Evolutionary conservation across 2,329 filamentous ascomycete species (phyloP).

Genomic region (Claviceps pazoutovae): DNA sequence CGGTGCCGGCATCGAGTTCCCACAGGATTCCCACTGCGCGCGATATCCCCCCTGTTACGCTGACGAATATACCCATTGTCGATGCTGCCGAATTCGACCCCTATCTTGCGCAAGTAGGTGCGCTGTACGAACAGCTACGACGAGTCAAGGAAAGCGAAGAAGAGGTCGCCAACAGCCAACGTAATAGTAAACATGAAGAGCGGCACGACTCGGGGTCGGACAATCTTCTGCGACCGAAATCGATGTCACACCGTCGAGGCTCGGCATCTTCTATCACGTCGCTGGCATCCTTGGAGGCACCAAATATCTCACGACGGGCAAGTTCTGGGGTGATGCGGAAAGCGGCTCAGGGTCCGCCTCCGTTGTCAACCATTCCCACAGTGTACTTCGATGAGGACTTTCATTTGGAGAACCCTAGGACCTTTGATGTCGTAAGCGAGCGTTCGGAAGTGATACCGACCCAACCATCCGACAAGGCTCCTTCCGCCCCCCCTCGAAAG

Average conservation of each 20-base stretch:
- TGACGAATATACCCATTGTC: slow-evolving; percentile 77
- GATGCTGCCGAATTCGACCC: slow-evolving; percentile 67
- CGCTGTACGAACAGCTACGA: slow-evolving; percentile 78
- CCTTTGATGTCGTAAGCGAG: slow-evolving; percentile 93
- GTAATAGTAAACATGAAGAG: slow-evolving; percentile 29
- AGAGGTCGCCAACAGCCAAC: slow-evolving; percentile 34
- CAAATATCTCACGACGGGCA: slow-evolving; percentile 28
- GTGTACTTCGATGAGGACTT: slow-evolving; percentile 96
- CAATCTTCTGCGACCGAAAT: slow-evolving; percentile 31
- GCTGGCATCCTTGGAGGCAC: slow-evolving; percentile 33
- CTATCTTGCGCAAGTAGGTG: slow-evolving; percentile 75
- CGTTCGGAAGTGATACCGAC: slow-evolving; percentile 86
- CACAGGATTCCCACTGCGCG: slow-evolving; percentile 72
- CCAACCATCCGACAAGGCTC: slow-evolving; percentile 37
- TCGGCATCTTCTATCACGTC: slow-evolving; percentile 34
- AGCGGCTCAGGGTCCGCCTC: slow-evolving; percentile 59
- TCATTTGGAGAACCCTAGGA: slow-evolving; percentile 87
- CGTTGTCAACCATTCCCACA: slow-evolving; percentile 76
- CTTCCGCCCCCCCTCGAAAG: slow-evolving; percentile 59
- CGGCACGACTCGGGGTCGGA: slow-evolving; percentile 25
- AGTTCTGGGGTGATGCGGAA: slow-evolving; percentile 40
- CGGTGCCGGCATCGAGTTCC: slow-evolving; percentile 52
- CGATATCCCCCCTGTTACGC: slow-evolving; percentile 84
- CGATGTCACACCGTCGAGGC: slow-evolving; percentile 18
- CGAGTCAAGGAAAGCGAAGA: slow-evolving; percentile 68